Base-by-base conservation (phyloP, 768 basidiomycete species). In the Russula lepida region DNA sequence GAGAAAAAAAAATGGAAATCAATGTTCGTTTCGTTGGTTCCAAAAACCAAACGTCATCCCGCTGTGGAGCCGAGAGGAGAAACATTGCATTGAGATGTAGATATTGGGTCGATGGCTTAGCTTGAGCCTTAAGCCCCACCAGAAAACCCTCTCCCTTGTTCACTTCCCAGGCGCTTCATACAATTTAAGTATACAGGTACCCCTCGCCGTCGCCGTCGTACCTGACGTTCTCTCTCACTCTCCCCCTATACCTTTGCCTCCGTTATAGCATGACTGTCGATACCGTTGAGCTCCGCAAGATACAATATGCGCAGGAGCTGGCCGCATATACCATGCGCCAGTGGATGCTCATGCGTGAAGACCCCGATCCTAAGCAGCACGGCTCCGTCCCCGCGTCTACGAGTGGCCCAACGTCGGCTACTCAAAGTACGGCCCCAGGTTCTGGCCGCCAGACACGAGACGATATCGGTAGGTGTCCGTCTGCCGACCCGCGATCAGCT, bases 261-360 rank as follows among this genome's bases (percentile, higher is more conserved):
- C 2, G 3, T 19, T 52, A 3, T 17, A 33, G 19, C 49, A 57
- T 61, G 65, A 64, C 65, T 25, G 4, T 60, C 19, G 65, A 65
- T 25, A 67, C 69, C 27, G 25, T 71, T 58, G 72, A 73, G 48
- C 54, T 63, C 12, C 66, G 68, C 39, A 74, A 75, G 64, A 67
- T 70, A 23, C 72, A 69, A 39, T 76, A 76, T 58, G 67, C 75
- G 23, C 68, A 68, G 46, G 74, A 76, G 64, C 68, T 76, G 27
- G 74, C 74, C 5, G 72, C 70, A 4, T 73, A 76, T 57, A 76
- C 75, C n/a, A 68, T 75, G 55, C 68, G 68, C 43, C 75, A 76
- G 65, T 76, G 74, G 75, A 68, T 70, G 55, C 27, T 66, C 13
- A 70, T 69, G 43, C 69, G 70, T 30, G 70, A 70, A 55, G 51